Evolutionary conservation across 1,284 basidiomycete species (phyloP).

Genomic region (Wallemia hederae): DNA sequence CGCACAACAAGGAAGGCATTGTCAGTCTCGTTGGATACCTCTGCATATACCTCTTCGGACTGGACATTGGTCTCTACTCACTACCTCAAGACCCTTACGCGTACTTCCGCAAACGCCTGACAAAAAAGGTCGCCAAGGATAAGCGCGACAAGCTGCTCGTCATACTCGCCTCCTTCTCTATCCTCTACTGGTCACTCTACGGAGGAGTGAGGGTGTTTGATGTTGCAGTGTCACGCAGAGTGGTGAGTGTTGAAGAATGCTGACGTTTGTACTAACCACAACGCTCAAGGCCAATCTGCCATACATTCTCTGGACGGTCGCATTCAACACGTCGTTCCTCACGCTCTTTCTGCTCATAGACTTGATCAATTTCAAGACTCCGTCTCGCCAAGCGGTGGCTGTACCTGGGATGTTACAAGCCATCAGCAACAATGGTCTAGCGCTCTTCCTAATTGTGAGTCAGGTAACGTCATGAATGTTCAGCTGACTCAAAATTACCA

Average conservation of each 20-base stretch:
- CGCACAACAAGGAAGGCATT: conserved; percentile 77
- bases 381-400: conserved; percentile 10
- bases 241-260: conserved; percentile 29
- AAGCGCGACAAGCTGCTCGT: background rate
- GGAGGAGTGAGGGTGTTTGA: conserved; percentile 3
- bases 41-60: conserved; percentile 58
- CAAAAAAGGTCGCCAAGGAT: background rate
- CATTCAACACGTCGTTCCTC: conserved; percentile 66
- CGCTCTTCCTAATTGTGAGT: conserved; percentile 51
- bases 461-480: background rate
- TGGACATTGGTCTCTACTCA: conserved; percentile 49
- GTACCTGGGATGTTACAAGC: conserved; percentile 40
- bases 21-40: conserved; percentile 65
- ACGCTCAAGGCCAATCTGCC: conserved; percentile 41
- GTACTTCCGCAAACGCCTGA: conserved; percentile 17
- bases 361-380: conserved; percentile 29
- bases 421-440: conserved; percentile 51
- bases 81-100: conserved; percentile 43
- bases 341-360: conserved; percentile 53
- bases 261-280: background rate
- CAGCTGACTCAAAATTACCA: conserved; percentile 12
- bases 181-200: background rate
- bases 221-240: conserved; percentile 32
- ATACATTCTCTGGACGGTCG: conserved; percentile 68
- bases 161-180: background rate